Base-by-base conservation (phyloP, 257 asterid genomes). In the Thymus mandschuricus region DNA sequence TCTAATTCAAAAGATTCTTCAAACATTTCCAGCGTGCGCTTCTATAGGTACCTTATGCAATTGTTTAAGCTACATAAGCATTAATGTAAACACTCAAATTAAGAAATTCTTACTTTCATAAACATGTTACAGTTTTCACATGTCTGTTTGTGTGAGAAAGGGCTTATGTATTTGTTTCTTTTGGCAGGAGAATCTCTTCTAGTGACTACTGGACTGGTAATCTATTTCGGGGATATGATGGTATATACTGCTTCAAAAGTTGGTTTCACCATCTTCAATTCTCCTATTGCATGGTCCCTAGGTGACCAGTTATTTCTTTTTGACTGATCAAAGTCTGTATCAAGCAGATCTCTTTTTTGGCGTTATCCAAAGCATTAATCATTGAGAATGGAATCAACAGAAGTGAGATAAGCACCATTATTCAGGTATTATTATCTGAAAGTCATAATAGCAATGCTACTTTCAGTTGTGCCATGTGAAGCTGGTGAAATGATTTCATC, bases 121-220 rank as follows among this genome's bases (percentile, higher is more conserved):
- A 51, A 68, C 55, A 35, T 33, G 30, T 68, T 67, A 29, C 13
- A 49, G 13, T 70, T 65, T 60, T 10, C 58, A 27, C 41, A 15
- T 38, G 8, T 65, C 5, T 62, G 4, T 64, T 28, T 9, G 31
- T 35, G 67, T 40, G 55, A 12, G 31, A 46, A 49, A 69, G 55
- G 72, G 65, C 56, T 79, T 46, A 13, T 65, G 38, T 50, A 71
- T 62, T 63, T 63, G 41, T 67, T 75, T 86, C 57, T 76, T 74
- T 81, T 82, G 72, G 85, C 87, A 95, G 99, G 99, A 69, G 99
- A 95, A 83, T 87, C 91, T 2, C 94, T 95, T 81, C 85, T 92
- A 75, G 97, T 87, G 77, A 85, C 96, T 57, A 76, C 88, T 71
- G 99, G 99, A 66, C 90, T 95, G 65, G 94, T 95, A 15, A 73